Evolutionary conservation across 1,139 yeast genomes (phyloP).

Genomic region (Taphrina communis): DNA sequence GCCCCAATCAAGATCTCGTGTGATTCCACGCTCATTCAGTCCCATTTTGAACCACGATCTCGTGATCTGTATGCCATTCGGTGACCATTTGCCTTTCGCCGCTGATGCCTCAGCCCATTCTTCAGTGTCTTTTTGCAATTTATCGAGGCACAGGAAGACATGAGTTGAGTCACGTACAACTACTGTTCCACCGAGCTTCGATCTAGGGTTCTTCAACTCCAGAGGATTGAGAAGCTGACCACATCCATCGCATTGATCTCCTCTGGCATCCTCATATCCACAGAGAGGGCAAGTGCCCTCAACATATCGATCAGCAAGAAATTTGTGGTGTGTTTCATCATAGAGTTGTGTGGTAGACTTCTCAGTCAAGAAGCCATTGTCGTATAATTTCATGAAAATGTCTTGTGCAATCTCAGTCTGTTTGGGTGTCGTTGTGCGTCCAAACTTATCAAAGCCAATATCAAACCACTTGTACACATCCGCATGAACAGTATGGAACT

Average conservation of each 20-base stretch:
- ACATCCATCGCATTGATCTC: conserved; percentile 98
- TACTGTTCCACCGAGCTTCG: conserved; percentile 89
- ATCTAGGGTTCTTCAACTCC: conserved; percentile 90
- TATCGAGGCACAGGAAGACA: conserved; percentile 79
- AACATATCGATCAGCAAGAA: conserved; percentile 93
- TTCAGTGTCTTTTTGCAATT: conserved; percentile 74
- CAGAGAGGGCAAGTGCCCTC: conserved; percentile 98
- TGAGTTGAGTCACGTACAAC: conserved; percentile 82
- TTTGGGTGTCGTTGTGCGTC: conserved; percentile 88
- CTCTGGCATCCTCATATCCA: conserved; percentile 93
- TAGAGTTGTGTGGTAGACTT: conserved; percentile 86
- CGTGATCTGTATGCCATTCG: conserved; percentile 84
- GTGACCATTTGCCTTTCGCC: conserved; percentile 83
- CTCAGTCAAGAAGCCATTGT: conserved; percentile 81
- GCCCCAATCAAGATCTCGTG: conserved; percentile 98
- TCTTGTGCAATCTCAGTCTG: conserved; percentile 97
- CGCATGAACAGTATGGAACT: conserved; percentile 82
- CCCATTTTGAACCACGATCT: conserved; percentile 94
- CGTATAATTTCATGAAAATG: conserved; percentile 73
- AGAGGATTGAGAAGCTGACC: conserved; percentile 88
- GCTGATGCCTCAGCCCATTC: conserved; percentile 75
- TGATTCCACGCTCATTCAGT: conserved; percentile 89
- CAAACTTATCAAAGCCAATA: conserved; percentile 90
- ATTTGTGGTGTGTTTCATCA: conserved; percentile 88
- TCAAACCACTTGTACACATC: conserved; percentile 97